These are phyloP conservation scores for Arctium minus DNA, from an alignment of 129 eudicot species.

Conservation along the genomic window DNA sequence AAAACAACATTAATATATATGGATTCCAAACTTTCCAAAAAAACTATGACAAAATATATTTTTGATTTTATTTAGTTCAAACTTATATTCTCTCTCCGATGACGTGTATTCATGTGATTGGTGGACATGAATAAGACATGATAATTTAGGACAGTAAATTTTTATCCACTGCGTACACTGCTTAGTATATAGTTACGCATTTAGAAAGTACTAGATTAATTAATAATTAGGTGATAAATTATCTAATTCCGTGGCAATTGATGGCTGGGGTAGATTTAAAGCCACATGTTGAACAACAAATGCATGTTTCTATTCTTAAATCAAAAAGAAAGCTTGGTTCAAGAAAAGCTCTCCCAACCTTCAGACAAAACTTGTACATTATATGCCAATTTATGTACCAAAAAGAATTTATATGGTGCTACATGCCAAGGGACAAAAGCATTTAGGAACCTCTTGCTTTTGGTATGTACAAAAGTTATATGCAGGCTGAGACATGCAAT, in stretches of 20 bases:
- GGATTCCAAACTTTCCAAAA: background rate
- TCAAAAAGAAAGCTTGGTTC: background rate
- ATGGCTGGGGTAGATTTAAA: background rate
- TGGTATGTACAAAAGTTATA: background rate
- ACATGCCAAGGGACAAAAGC: conserved; percentile 20
- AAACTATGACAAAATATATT: background rate
- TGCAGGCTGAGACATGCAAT: conserved; percentile 1
- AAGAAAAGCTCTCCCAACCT: background rate
- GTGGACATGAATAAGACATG: too few relatives aligned
- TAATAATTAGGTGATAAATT: conserved; percentile 1
- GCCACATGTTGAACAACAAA: background rate
- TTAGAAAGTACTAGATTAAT: background rate
- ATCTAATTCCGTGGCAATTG: background rate
- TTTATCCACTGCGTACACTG: too few relatives aligned
- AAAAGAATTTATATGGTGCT: background rate
- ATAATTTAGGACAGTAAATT: too few relatives aligned
- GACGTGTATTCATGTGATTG: too few relatives aligned
- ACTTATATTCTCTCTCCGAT: too few relatives aligned
- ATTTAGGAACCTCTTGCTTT: conserved; percentile 1
- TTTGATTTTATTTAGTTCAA: too few relatives aligned
- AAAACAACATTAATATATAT: background rate
- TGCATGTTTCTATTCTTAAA: background rate
- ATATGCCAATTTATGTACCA: background rate
- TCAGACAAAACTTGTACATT: background rate
- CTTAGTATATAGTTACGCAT: background rate